Evolutionary conservation across 2,329 filamentous ascomycete species (phyloP).

Genomic region (Rosellinia necatrix): DNA sequence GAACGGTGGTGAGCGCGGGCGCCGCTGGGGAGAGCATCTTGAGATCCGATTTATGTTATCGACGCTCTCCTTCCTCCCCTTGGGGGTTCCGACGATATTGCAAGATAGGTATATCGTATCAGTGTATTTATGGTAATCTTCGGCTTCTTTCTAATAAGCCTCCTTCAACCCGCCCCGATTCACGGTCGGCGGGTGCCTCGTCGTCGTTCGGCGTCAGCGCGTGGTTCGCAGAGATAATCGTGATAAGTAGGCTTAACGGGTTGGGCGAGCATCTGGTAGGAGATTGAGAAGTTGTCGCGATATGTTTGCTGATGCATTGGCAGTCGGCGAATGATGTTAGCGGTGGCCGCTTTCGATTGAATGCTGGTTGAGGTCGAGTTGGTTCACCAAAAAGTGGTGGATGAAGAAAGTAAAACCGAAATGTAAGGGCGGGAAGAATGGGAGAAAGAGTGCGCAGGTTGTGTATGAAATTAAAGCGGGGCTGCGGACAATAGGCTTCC

Average conservation of each 20-base stretch:
- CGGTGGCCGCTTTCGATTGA: constrained; percentile 14
- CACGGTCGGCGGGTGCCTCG: constrained; percentile 55
- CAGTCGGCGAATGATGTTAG: constrained; percentile 27
- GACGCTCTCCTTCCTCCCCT: constrained; percentile 3
- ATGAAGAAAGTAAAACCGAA: constrained; percentile 20
- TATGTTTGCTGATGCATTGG: constrained; percentile 63
- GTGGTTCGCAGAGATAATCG: constrained; percentile 55
- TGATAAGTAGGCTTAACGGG: constrained; percentile 54
- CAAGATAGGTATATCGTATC: not conserved
- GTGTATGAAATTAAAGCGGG: constrained; percentile 20
- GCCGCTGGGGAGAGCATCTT: constrained; percentile 54
- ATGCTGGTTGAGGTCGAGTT: constrained; percentile 14
- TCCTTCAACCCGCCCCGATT: constrained; percentile 42
- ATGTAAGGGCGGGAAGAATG: constrained; percentile 12
- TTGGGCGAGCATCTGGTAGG: constrained; percentile 63
- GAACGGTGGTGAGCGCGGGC: constrained; percentile 58
- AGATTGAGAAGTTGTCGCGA: constrained; percentile 49
- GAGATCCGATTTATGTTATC: constrained; percentile 1
- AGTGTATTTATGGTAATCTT: not conserved
- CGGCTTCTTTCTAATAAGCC: not conserved
- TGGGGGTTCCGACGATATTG: not conserved
- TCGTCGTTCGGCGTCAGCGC: constrained; percentile 64
- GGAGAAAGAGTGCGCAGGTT: constrained; percentile 4
- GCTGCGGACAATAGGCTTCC: not conserved
- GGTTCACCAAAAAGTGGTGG: constrained; percentile 31